Base-by-base conservation (phyloP, 352 stramenopile genomes). In the Halophytophthora batemanensis region DNA sequence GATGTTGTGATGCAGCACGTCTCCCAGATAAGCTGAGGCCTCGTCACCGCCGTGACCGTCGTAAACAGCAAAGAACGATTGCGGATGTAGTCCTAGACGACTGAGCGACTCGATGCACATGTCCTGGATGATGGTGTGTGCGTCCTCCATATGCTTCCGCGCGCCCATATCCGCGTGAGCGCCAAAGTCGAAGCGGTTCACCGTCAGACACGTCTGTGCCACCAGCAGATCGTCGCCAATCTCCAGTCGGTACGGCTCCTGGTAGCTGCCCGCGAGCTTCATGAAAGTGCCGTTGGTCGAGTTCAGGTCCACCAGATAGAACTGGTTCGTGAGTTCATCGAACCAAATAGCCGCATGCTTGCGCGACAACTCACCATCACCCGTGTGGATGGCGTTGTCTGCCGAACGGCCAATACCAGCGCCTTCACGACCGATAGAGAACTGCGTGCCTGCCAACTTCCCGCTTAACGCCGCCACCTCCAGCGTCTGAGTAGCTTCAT, bases 111-210 rank as follows among this genome's bases (percentile, higher is more conserved):
- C 52, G 12, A 91, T 80, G 29, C 85, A 79, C 48, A 93, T 55
- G 52, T 93, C 83, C 55, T 99, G 95, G 44, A 98, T 91, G 42
- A 98, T 88, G 41, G 95, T 87, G 36, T 96, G 96, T 23, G 93
- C 79, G 68, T 98, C 95, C 67, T 98, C 94, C 95, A 99, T 98
- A 22, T 96, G 87, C 50, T 96, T 97, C 18, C 96, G 67, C 7
- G 86, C 79, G 18, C 95, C 95, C 71, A 98, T 97, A 39, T 93
- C 88, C 42, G 97, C 93, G 53, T 93, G 95, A 12, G 96, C 90
- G 25, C 95, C 96, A 61, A 96, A 98, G 60, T 99, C 96, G 56
- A 98, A 98, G 2, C 95, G 86, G 69, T 98, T 98, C 6, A 99
- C 88, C 1, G 86, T 98, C 57, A 98, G 93, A 45, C 96, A 97